Evolutionary conservation across 768 basidiomycete species (phyloP).

Genomic region (Trametes punicea): DNA sequence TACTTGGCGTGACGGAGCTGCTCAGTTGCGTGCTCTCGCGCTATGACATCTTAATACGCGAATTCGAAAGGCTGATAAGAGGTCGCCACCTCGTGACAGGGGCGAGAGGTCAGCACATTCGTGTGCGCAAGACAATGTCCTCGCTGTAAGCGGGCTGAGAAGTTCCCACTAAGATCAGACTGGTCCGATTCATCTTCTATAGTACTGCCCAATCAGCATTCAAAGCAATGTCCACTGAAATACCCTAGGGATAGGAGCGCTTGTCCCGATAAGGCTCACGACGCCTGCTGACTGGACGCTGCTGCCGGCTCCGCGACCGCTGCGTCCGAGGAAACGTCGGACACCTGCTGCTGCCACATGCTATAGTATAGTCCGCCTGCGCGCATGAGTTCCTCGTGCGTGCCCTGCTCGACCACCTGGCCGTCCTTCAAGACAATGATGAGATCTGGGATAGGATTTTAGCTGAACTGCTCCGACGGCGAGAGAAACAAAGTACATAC

Average conservation of each 20-base stretch:
- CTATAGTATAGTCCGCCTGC: constrained; percentile 67
- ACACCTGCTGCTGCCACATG: constrained; percentile 80
- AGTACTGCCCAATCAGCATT: too few species aligned
- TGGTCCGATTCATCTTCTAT: too few species aligned
- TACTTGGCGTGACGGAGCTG: not conserved
- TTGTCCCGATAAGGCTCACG: not conserved
- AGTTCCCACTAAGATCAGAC: too few species aligned
- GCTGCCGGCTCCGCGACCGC: not conserved
- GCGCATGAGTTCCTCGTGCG: constrained; percentile 81
- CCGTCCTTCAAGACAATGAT: constrained; percentile 96
- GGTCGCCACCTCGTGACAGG: not conserved
- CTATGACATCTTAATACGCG: not conserved
- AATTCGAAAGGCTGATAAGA: not conserved
- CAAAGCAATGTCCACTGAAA: too few species aligned
- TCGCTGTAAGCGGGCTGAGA: too few species aligned
- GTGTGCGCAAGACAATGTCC: not conserved
- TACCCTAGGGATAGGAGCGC: not conserved
- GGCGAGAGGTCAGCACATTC: not conserved
- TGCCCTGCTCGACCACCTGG: constrained; percentile 86
- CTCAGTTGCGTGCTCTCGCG: constrained; percentile 11
- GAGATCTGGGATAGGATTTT: constrained; percentile 49
- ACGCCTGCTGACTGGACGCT: not conserved
- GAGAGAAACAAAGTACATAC: constrained; percentile 33
- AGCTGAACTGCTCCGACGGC: not conserved
- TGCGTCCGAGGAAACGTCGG: constrained; percentile 20